Evolutionary conservation across 2,329 filamentous ascomycete species (phyloP).

Genomic region (Phyllosticta citribraziliensis): DNA sequence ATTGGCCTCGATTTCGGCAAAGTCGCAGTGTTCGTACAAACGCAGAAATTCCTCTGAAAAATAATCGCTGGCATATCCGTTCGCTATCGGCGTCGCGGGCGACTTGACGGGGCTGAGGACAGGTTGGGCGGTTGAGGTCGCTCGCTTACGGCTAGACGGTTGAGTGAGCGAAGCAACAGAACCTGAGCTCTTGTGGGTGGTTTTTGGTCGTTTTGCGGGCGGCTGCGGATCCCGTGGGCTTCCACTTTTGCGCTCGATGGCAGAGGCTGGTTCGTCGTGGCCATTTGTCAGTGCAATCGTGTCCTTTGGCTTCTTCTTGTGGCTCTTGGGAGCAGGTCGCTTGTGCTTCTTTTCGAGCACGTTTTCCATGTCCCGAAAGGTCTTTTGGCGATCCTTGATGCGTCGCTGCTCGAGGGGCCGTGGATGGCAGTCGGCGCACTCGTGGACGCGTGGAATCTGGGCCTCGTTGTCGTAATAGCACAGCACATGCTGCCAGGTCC

Average conservation of each 20-base stretch:
- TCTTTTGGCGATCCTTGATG: constrained; percentile 62
- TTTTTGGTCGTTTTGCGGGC: constrained; percentile 69
- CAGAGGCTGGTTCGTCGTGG: constrained; percentile 36
- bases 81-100: constrained; percentile 50
- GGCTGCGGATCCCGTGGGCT: constrained; percentile 46
- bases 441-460: constrained; percentile 68
- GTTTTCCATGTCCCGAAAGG: constrained; percentile 51
- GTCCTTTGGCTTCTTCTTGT: constrained; percentile 82
- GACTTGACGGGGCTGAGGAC: constrained; percentile 57
- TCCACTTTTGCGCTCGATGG: constrained; percentile 38
- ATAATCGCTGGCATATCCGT: constrained; percentile 55
- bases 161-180: constrained; percentile 62
- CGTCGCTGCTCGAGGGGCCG: constrained; percentile 61
- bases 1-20: constrained; percentile 55
- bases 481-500: constrained; percentile 96
- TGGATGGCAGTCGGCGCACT: constrained; percentile 81
- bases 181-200: constrained; percentile 66
- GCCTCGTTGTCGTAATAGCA: constrained; percentile 78
- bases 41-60: constrained; percentile 69
- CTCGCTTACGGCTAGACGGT: constrained; percentile 55
- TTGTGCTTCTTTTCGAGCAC: constrained; percentile 51
- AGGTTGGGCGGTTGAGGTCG: constrained; percentile 35
- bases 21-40: constrained; percentile 56
- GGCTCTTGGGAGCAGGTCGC: constrained; percentile 65
- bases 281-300: constrained; percentile 53